phyloP scores from a whole-genome alignment of 768 basidiomycete species.

The Tricholoma saponaceum region DNA sequence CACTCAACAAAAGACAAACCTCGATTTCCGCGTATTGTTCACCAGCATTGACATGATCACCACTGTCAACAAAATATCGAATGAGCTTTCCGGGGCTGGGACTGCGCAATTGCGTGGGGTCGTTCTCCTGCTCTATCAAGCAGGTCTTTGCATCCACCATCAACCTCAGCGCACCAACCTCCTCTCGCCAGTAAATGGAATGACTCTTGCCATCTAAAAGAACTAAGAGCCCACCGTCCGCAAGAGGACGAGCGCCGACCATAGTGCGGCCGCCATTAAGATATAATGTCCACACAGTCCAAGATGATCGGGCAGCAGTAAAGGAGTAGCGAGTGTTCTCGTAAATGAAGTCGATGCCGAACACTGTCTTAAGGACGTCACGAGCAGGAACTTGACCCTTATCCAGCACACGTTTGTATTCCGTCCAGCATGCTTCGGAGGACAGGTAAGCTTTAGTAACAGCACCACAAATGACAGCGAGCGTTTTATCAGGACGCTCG shows the following conservation, averaged over 20 bases:
- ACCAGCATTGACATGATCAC: slow-evolving; percentile 95
- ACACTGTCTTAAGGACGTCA: slow-evolving; percentile 94
- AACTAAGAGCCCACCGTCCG: slow-evolving; percentile 92
- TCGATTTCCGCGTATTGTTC: slow-evolving; percentile 99
- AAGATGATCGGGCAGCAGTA: slow-evolving; percentile 88
- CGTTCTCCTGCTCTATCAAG: slow-evolving; percentile 98
- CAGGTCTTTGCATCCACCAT: slow-evolving; percentile 98
- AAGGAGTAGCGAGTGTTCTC: slow-evolving; percentile 94
- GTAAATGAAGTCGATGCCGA: slow-evolving; percentile 96
- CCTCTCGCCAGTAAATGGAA: slow-evolving; percentile 97
- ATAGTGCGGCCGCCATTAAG: slow-evolving; percentile 92
- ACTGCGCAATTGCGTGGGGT: slow-evolving; percentile 94
- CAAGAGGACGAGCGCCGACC: slow-evolving; percentile 89
- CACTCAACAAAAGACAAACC: slow-evolving; percentile 37
- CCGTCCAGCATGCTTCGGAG: slow-evolving; percentile 83
- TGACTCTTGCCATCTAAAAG: slow-evolving; percentile 92
- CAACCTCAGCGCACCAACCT: slow-evolving; percentile 88
- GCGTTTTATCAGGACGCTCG: slow-evolving; percentile 87
- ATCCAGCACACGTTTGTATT: slow-evolving; percentile 93
- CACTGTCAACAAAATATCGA: slow-evolving; percentile 91
- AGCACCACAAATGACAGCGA: slow-evolving; percentile 95
- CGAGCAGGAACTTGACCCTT: slow-evolving; percentile 97
- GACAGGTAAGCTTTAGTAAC: slow-evolving; percentile 93
- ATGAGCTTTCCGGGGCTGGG: slow-evolving; percentile 97
- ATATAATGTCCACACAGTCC: slow-evolving; percentile 89